Evolutionary conservation across 257 asterid genomes (phyloP).

Genomic region (Capsicum pubescens): DNA sequence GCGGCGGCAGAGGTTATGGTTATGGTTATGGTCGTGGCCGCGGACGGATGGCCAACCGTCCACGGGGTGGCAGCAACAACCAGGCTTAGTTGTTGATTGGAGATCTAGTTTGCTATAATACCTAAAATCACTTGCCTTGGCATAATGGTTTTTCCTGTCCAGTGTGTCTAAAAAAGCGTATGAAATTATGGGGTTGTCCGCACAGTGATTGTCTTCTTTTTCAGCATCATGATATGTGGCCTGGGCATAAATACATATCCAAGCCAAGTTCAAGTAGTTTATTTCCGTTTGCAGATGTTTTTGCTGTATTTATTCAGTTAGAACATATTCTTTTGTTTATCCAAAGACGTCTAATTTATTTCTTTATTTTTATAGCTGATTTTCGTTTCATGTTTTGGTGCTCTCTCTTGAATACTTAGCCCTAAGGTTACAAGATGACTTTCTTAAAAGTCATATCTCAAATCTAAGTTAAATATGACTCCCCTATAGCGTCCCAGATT

Average conservation of each 20-base stretch:
- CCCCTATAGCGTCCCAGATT: neutral
- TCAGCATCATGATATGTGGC: slow-evolving; percentile 31
- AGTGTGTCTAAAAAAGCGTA: slow-evolving; percentile 27
- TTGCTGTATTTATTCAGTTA: slow-evolving; percentile 39
- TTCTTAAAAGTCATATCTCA: neutral
- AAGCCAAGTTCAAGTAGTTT: slow-evolving; percentile 40
- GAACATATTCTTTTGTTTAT: slow-evolving; percentile 17
- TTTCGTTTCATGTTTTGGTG: neutral
- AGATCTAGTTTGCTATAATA: slow-evolving; percentile 33
- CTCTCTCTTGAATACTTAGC: neutral
- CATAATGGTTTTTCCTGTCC: slow-evolving; percentile 29
- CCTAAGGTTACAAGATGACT: neutral
- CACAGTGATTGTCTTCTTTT: slow-evolving; percentile 35
- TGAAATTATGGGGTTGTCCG: slow-evolving; percentile 35
- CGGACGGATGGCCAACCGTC: slow-evolving; percentile 58
- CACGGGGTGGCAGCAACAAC: slow-evolving; percentile 63
- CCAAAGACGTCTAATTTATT: neutral
- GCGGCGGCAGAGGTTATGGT: slow-evolving; percentile 67
- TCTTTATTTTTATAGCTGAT: neutral
- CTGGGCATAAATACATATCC: slow-evolving; percentile 28
- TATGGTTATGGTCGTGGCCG: slow-evolving; percentile 41
- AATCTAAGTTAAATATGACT: neutral
- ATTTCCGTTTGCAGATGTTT: slow-evolving; percentile 29
- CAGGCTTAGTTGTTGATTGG: slow-evolving; percentile 51
- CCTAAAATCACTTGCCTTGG: slow-evolving; percentile 33